Evolutionary conservation across 2,329 filamentous ascomycete genomes (phyloP).

Genomic region (Leptographium galeiforme): DNA sequence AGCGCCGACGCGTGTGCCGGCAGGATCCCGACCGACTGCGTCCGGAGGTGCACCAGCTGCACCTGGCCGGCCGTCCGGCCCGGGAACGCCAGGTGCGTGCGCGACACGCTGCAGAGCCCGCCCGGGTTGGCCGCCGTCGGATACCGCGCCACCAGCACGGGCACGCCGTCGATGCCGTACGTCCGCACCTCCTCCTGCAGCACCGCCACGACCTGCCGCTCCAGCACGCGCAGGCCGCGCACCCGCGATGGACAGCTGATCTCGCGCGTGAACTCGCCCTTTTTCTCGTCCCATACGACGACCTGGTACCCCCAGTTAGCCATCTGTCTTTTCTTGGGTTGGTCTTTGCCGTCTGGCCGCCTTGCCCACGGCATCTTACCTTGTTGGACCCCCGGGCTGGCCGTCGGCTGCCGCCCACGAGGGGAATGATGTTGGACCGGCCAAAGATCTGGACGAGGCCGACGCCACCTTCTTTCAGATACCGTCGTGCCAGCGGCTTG

Average conservation of each 20-base stretch:
- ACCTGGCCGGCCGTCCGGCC: conserved; percentile 82
- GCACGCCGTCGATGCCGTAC: conserved; percentile 64
- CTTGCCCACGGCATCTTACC: too few relatives aligned
- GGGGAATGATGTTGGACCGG: conserved; percentile 71
- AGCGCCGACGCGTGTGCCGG: conserved; percentile 74
- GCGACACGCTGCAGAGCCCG: conserved; percentile 66
- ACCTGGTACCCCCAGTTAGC: conserved; percentile 30
- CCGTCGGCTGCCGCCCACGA: conserved; percentile 76
- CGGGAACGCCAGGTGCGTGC: conserved; percentile 63
- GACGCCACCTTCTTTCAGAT: conserved; percentile 64
- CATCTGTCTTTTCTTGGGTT: too few relatives aligned
- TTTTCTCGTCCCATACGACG: conserved; percentile 84
- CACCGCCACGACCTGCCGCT: conserved; percentile 64
- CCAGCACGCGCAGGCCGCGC: conserved; percentile 64
- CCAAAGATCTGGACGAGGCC: conserved; percentile 78
- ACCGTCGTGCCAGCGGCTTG: conserved; percentile 49
- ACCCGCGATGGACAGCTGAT: conserved; percentile 74
- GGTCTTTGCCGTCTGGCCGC: not conserved
- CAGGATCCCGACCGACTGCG: conserved; percentile 80
- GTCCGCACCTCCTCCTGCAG: conserved; percentile 71
- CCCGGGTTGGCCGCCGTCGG: conserved; percentile 76
- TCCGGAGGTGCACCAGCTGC: conserved; percentile 67
- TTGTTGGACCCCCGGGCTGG: conserved; percentile 84
- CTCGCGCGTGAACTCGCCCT: conserved; percentile 56
- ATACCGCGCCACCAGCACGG: conserved; percentile 58